Conservation (phyloP, 768 basidiomycete genomes). For the Cantharellus anzutake region DNA sequence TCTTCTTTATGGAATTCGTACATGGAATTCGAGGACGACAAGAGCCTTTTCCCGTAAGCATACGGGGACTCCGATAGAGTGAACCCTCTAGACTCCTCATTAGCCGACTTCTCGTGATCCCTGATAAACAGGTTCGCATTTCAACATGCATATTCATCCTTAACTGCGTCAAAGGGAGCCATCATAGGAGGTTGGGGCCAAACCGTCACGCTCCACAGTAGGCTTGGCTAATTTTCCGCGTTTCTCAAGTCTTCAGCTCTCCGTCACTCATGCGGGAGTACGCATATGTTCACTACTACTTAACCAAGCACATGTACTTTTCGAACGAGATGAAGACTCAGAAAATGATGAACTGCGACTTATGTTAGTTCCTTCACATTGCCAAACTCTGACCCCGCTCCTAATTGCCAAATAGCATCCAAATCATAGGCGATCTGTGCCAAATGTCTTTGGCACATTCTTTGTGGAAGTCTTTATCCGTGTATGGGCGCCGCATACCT, state of each 20-base stretch:
- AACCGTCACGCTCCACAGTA: slow-evolving; percentile 11
- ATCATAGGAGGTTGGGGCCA: slow-evolving; percentile 29
- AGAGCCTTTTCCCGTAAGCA: slow-evolving; percentile 54
- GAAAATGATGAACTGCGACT: slow-evolving; percentile 34
- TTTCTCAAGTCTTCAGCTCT: neutral
- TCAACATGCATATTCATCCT: slow-evolving; percentile 50
- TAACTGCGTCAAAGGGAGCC: slow-evolving; percentile 47
- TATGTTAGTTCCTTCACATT: slow-evolving; percentile 32
- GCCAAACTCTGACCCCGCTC: neutral
- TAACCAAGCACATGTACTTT: slow-evolving; percentile 49
- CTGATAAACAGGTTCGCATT: slow-evolving; percentile 39
- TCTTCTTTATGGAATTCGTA: slow-evolving; percentile 44
- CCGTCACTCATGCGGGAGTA: slow-evolving; percentile 6
- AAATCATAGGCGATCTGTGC: slow-evolving; percentile 42
- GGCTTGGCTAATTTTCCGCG: slow-evolving; percentile 7
- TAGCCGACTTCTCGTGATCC: slow-evolving; percentile 36
- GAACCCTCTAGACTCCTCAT: neutral
- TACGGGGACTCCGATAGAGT: neutral
- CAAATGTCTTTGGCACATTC: slow-evolving; percentile 37
- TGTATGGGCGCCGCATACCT: slow-evolving; percentile 25
- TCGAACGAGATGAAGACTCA: slow-evolving; percentile 45
- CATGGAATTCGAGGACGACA: slow-evolving; percentile 48
- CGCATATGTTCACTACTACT: slow-evolving; percentile 50
- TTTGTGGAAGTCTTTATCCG: slow-evolving; percentile 38
- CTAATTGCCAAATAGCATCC: slow-evolving; percentile 27